Base-by-base conservation (phyloP, 495 filamentous ascomycete species). In the Choiromyces venosus region DNA sequence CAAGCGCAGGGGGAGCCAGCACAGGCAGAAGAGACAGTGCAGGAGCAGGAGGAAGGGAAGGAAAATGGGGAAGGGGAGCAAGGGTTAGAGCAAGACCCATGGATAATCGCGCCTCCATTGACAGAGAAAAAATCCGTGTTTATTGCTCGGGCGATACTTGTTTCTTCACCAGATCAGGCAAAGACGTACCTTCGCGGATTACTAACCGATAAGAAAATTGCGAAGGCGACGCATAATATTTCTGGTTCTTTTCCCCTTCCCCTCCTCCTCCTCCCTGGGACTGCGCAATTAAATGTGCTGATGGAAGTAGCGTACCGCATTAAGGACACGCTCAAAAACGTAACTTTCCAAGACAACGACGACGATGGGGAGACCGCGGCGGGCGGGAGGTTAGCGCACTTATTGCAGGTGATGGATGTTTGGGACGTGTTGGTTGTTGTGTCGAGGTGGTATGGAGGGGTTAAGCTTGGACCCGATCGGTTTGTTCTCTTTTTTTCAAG, bases 291-390 rank as follows among this genome's bases (percentile, higher is more conserved):
- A 52, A 74, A 14, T 21, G 29, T n/a, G 12, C 12, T 19, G 37
- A 46, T 2, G 29, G 29, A 25, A 29, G 85, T 83, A 35, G 88
- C 88, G 16, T 89, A 87, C 83, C 84, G 88, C 68, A 87, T 89
- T 46, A 78, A 73, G 64, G 52, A 61, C n/a, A 25, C 52, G 14
- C 81, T 81, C 9, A 75, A 78, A 12, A 83, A 86, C 42, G 78
- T 89, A 29, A 86, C 85, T 44, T 91, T 89, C 72, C 92, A 97
- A 81, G 95, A 99, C 83, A 96, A 90, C 80, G 90, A 99, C 77
- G 95, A 98, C 81, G 95, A 99, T 80, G 95, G 95, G 16, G 95
- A 99, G 85, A 92, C 90, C n/a, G 95, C 95, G 35, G 95, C 95
- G 6, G 95, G 95, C 1, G 89, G 90, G 0, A 87, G 95, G 37